Conservation (phyloP, 768 basidiomycete species). For the Erythrobasidium yunnanense region DNA sequence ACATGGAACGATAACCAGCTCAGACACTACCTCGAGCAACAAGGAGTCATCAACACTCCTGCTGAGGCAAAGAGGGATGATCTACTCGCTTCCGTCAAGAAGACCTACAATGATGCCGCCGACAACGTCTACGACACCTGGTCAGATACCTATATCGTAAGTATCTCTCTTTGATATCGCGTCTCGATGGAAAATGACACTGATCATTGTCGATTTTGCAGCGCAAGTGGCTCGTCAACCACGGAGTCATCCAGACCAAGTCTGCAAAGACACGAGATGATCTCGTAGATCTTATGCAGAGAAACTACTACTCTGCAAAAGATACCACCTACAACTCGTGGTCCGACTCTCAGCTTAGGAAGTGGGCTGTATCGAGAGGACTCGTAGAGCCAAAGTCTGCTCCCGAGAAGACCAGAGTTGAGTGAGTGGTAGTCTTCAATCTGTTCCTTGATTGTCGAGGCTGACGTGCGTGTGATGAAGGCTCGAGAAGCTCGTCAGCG, state of each 20-base stretch:
- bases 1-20: conserved; percentile 69
- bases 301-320: conserved; percentile 57
- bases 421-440: background rate
- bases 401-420: conserved; percentile 8
- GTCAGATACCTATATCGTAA: conserved; percentile 70
- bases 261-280: conserved; percentile 54
- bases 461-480: background rate
- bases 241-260: conserved; percentile 58
- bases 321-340: conserved; percentile 34
- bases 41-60: conserved; percentile 60
- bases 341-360: conserved; percentile 34
- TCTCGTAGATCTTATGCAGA: conserved; percentile 57
- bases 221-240: conserved; percentile 41
- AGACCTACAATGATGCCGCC: conserved; percentile 55
- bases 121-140: conserved; percentile 70
- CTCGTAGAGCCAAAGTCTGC: conserved; percentile 31
- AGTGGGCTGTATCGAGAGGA: conserved; percentile 34
- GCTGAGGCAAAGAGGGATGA: conserved; percentile 56
- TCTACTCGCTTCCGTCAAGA: conserved; percentile 57
- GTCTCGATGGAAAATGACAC: background rate
- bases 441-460: background rate
- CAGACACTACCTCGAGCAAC: conserved; percentile 59
- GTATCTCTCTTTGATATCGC: conserved; percentile 34
- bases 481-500: conserved; percentile 41
- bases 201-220: background rate